Evolutionary conservation across 345 rosid species (phyloP).

Genomic region (Rhodamnia rubescens): DNA sequence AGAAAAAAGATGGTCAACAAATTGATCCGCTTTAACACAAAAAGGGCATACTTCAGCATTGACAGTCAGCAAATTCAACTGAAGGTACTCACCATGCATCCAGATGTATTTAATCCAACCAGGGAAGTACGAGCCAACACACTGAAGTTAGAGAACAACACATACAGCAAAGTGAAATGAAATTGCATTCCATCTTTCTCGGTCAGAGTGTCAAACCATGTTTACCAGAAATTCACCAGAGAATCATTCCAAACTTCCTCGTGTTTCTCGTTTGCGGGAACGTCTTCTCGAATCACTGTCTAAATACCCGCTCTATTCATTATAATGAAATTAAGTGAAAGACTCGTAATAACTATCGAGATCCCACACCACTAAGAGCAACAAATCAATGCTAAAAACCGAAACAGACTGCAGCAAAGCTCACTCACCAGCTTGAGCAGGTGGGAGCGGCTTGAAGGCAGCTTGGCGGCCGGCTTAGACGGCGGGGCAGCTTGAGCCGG

Average conservation of each 20-base stretch:
- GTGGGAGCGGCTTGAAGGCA: slow-evolving; percentile 73
- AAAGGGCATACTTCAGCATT: background rate
- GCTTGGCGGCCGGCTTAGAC: slow-evolving; percentile 45
- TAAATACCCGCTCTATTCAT: background rate
- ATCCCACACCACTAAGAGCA: background rate
- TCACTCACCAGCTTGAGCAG: slow-evolving; percentile 66
- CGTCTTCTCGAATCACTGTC: background rate
- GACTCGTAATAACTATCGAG: background rate
- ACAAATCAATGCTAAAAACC: background rate
- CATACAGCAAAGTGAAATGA: background rate
- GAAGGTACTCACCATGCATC: background rate
- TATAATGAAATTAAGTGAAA: background rate
- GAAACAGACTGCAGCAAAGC: background rate
- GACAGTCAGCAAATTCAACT: background rate
- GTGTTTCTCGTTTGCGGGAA: background rate
- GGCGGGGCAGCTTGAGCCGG: slow-evolving; percentile 25
- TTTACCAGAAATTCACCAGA: background rate
- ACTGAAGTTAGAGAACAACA: background rate
- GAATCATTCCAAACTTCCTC: background rate
- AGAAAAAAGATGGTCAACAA: background rate
- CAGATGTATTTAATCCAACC: no score
- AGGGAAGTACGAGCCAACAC: background rate
- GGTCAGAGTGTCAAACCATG: background rate
- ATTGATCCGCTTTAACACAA: background rate
- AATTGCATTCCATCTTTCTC: background rate